These are phyloP conservation scores for Tolypocladium nubicola DNA, from an alignment of 2,329 filamentous ascomycete species.

Conservation along the genomic window DNA sequence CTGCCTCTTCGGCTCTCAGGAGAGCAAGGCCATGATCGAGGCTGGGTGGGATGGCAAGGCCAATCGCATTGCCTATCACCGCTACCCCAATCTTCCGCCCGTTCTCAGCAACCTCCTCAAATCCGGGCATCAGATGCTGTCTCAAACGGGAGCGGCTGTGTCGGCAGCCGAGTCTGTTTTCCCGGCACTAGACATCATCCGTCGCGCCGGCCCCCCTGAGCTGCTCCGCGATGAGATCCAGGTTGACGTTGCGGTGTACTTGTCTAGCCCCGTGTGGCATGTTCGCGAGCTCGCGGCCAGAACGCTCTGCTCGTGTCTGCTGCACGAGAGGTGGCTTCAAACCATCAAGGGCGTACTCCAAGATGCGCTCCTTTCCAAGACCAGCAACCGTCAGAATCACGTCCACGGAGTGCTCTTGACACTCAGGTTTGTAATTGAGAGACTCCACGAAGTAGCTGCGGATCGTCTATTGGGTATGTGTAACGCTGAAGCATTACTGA, in stretches of 20 bases:
- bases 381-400: conserved; percentile 33
- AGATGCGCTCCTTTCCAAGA: conserved; percentile 12
- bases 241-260: conserved; percentile 47
- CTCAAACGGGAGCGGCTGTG: conserved; percentile 20
- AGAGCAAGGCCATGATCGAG: conserved; percentile 54
- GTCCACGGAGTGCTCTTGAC: conserved; percentile 49
- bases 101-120: conserved; percentile 54
- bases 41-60: conserved; percentile 54
- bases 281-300: conserved; percentile 71
- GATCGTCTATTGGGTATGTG: conserved; percentile 31
- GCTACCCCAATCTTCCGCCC: conserved; percentile 53
- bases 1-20: conserved; percentile 62
- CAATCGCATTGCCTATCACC: conserved; percentile 57
- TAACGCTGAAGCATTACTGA: not conserved
- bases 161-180: conserved; percentile 61
- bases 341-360: conserved; percentile 26
- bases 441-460: conserved; percentile 35
- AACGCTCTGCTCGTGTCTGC: conserved; percentile 54
- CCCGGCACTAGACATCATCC: conserved; percentile 71
- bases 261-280: conserved; percentile 66
- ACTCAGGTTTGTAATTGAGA: conserved; percentile 45
- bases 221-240: conserved; percentile 44
- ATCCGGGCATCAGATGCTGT: conserved; percentile 34
- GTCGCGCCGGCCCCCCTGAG: conserved; percentile 57
- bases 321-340: conserved; percentile 38